phyloP scores from a whole-genome alignment of 768 basidiomycete genomes.

The Suillus sp. region DNA sequence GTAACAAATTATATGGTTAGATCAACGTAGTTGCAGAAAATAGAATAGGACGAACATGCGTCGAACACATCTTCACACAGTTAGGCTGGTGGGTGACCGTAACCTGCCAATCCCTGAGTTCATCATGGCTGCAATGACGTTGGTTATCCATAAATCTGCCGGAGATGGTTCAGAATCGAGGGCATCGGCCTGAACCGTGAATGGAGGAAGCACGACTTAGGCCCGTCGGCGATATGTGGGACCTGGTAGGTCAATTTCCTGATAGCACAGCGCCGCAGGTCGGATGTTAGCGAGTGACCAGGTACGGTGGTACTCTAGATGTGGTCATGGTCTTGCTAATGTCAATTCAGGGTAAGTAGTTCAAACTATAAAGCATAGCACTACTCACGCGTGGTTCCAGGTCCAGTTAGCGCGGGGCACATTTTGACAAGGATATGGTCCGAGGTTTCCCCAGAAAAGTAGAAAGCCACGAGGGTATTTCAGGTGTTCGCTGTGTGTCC shows the following conservation, averaged over 20 bases:
- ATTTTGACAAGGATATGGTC: background rate
- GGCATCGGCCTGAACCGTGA: too few relatives aligned
- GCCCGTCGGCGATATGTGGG: background rate
- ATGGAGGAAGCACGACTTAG: background rate
- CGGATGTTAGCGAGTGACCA: constrained; percentile 2
- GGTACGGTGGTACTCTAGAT: background rate
- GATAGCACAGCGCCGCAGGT: background rate
- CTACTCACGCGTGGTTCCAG: background rate
- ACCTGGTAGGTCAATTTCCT: background rate
- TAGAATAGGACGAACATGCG: background rate
- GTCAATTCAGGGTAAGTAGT: background rate
- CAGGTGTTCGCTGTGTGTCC: background rate
- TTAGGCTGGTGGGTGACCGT: background rate
- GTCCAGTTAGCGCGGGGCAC: background rate
- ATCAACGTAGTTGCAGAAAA: background rate
- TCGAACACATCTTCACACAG: background rate
- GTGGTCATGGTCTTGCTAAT: background rate
- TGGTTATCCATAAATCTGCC: background rate
- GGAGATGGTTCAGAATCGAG: background rate
- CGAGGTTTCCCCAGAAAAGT: background rate
- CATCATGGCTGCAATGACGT: background rate
- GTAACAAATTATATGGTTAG: background rate
- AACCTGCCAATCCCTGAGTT: background rate
- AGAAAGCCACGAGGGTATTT: background rate
- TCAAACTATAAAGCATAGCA: background rate